These are phyloP conservation scores for Fragilaria radians DNA, from an alignment of 108 stramenopile genomes.

Conservation along the genomic window DNA sequence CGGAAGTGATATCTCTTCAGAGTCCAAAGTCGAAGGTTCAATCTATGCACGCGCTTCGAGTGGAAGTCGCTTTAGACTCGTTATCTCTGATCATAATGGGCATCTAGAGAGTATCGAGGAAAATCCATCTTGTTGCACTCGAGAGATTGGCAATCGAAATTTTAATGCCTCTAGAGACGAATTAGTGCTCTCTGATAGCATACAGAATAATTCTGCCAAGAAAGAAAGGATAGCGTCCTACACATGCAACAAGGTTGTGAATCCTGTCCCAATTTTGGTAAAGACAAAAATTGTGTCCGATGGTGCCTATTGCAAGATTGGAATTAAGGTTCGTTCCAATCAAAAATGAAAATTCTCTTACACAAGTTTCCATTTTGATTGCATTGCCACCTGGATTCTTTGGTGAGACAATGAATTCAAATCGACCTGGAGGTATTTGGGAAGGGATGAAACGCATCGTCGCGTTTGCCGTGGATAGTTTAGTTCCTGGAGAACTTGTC, in stretches of 20 bases:
- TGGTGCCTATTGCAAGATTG: slow-evolving; percentile 17
- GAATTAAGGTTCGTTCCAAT: slow-evolving; percentile 52
- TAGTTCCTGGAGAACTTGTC: slow-evolving; percentile 35
- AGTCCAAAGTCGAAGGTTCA: slow-evolving; percentile 27
- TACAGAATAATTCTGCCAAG: background rate
- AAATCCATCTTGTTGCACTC: slow-evolving; percentile 1
- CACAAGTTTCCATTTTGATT: slow-evolving; percentile 37
- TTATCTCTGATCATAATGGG: slow-evolving; percentile 11
- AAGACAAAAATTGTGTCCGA: slow-evolving; percentile 29
- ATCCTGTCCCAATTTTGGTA: slow-evolving; percentile 49
- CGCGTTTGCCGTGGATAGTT: slow-evolving; percentile 19
- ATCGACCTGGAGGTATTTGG: slow-evolving; percentile 42
- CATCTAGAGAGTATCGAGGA: slow-evolving; percentile 23
- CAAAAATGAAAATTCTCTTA: slow-evolving; percentile 29
- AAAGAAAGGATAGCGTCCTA: slow-evolving; percentile 27
- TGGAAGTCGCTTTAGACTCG: slow-evolving; percentile 5
- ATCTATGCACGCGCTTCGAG: slow-evolving; percentile 19
- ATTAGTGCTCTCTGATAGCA: slow-evolving; percentile 16
- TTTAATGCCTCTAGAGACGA: no score
- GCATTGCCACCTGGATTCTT: slow-evolving; percentile 42
- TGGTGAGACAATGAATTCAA: slow-evolving; percentile 33
- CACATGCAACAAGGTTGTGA: slow-evolving; percentile 24
- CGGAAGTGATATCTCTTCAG: slow-evolving; percentile 12
- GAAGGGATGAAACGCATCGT: slow-evolving; percentile 52
- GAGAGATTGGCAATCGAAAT: background rate